A percentile compares a stretch with the other conserved stretches of the same genome.
Evolutionary conservation across 805 yeast genomes (phyloP).

Genomic region (Myxozyma sirexii): DNA sequence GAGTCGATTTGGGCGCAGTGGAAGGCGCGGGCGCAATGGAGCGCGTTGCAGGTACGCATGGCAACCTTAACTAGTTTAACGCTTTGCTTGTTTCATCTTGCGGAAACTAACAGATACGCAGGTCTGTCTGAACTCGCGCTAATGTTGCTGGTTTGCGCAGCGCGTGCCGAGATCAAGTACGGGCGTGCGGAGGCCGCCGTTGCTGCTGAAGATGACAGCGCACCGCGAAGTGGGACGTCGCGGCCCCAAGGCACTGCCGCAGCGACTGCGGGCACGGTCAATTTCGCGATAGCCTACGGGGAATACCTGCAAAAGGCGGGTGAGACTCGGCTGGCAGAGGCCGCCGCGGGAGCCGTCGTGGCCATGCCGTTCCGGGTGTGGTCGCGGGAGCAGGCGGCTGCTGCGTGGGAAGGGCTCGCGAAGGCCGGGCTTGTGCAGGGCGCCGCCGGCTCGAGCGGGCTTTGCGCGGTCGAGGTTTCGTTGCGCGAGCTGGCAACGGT

Average conservation of each 20-base stretch:
- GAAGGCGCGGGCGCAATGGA: constrained; percentile 15
- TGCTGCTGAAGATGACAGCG: background rate
- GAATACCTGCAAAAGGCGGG: constrained; percentile 56
- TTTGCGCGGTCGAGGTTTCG: constrained; percentile 16
- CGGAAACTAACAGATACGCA: constrained; percentile 12
- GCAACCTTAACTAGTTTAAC: background rate
- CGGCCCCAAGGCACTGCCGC: background rate
- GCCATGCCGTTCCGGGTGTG: constrained; percentile 51
- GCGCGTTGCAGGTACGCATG: constrained; percentile 13
- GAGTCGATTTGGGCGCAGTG: constrained; percentile 5
- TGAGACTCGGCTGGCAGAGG: constrained; percentile 35
- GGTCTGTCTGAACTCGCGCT: constrained; percentile 72
- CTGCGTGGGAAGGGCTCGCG: constrained; percentile 74
- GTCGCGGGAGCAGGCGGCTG: constrained; percentile 61
- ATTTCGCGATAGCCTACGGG: constrained; percentile 73
- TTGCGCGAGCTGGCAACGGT: constrained; percentile 10
- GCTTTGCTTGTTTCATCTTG: background rate
- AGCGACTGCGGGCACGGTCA: constrained; percentile 57
- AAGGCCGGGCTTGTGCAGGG: constrained; percentile 52
- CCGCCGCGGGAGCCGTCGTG: constrained; percentile 50
- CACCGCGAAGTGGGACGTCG: constrained; percentile 42
- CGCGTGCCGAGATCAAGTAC: constrained; percentile 63
- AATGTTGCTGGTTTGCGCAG: constrained; percentile 70
- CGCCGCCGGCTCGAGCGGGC: constrained; percentile 11
- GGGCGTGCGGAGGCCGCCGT: constrained; percentile 34